Percentiles rank a stretch among this genome's conserved stretches.
Conservation (phyloP, 495 filamentous ascomycete species). For the Trichoderma gamsii region DNA sequence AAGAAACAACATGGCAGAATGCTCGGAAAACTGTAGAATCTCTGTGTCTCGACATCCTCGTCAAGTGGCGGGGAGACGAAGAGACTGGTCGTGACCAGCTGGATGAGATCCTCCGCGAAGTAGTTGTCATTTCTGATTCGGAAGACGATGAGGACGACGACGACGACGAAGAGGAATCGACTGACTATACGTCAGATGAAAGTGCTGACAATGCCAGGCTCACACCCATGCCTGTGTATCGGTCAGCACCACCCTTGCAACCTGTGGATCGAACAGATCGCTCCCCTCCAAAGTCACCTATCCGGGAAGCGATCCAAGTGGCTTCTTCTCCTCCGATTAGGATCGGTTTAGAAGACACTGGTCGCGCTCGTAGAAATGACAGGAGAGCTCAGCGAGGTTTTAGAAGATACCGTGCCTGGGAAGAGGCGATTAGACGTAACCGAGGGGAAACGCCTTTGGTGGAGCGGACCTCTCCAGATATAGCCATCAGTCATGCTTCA, state of each 20-base stretch:
- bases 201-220: slow-evolving; percentile 7
- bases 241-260: not conserved
- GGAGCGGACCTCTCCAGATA: not conserved
- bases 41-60: slow-evolving; percentile 61
- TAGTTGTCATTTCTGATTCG: slow-evolving; percentile 76
- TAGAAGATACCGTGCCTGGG: slow-evolving; percentile 16
- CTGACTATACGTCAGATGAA: slow-evolving; percentile 20
- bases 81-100: slow-evolving; percentile 68
- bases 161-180: slow-evolving; percentile 24
- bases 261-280: not conserved
- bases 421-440: slow-evolving; percentile 14
- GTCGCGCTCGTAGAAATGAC: not conserved
- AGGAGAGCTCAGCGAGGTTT: slow-evolving; percentile 13
- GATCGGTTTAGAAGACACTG: not conserved
- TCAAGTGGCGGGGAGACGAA: slow-evolving; percentile 85
- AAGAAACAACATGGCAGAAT: slow-evolving; percentile 55
- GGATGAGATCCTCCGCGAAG: slow-evolving; percentile 73
- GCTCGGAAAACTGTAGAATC: slow-evolving; percentile 67
- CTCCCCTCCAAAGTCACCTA: not conserved
- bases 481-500: not conserved
- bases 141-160: slow-evolving; percentile 59
- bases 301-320: not conserved
- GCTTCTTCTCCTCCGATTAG: not conserved
- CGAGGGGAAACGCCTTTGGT: slow-evolving; percentile 7
- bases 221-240: slow-evolving; percentile 12